phyloP scores from a whole-genome alignment of 2,329 filamentous ascomycete genomes.

The Fusarium redolens region DNA sequence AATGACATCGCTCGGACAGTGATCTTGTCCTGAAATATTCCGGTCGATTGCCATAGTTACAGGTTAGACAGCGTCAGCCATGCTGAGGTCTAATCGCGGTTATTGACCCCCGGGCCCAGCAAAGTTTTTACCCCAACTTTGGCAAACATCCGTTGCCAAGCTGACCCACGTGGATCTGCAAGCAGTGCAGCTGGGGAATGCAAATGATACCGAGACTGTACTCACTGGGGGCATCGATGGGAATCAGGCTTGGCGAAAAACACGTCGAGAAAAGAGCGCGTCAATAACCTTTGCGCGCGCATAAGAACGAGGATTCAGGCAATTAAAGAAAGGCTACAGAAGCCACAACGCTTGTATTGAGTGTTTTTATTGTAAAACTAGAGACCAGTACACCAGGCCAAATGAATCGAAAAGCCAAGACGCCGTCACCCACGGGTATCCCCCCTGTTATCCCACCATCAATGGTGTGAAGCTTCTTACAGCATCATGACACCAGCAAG shows the following conservation, averaged over 20 bases:
- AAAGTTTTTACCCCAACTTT: not conserved
- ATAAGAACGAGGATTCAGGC: not conserved
- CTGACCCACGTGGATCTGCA: not conserved
- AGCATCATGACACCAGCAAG: conserved; percentile 33
- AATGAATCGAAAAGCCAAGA: not conserved
- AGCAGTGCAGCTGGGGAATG: not conserved
- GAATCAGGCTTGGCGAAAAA: too few species aligned
- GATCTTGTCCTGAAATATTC: not conserved
- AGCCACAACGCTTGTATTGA: not conserved
- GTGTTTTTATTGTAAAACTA: not conserved
- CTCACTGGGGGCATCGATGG: not conserved
- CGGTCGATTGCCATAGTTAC: not conserved
- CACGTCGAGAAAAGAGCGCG: too few species aligned
- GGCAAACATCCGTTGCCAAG: not conserved
- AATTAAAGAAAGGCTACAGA: not conserved
- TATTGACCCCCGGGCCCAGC: not conserved
- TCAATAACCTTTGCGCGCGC: not conserved
- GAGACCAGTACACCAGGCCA: conserved; percentile 1
- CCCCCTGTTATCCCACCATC: not conserved
- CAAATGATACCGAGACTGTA: not conserved
- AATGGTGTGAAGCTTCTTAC: not conserved
- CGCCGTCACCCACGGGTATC: not conserved
- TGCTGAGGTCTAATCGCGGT: not conserved
- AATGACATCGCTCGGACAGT: too few species aligned
- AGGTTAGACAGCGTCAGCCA: not conserved